These are phyloP conservation scores for Metarhizium brunneum DNA, from an alignment of 2,329 filamentous ascomycete genomes.

Conservation along the genomic window DNA sequence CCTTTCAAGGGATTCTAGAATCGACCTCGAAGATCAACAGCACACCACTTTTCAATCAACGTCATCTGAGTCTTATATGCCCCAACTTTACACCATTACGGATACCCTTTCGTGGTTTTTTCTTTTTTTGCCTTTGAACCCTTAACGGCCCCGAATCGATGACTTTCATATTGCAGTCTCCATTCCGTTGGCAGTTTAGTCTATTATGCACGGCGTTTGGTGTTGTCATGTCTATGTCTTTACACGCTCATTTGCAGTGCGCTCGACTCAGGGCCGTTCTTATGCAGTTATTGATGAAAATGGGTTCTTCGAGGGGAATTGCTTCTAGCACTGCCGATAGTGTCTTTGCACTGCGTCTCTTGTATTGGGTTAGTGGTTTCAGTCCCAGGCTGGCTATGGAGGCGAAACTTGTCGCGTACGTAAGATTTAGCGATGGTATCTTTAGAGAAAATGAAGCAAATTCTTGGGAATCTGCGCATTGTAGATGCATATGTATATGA, in stretches of 20 bases:
- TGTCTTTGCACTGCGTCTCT: too few relatives aligned
- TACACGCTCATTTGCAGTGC: too few relatives aligned
- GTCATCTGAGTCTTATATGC: neutral
- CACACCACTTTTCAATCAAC: neutral
- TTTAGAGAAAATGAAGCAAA: too few relatives aligned
- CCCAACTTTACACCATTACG: constrained; percentile 6
- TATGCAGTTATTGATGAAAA: too few relatives aligned
- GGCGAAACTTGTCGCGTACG: too few relatives aligned
- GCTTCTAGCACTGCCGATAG: neutral
- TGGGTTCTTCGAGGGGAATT: too few relatives aligned
- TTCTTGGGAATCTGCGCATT: too few relatives aligned
- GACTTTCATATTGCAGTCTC: neutral
- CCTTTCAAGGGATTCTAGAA: constrained; percentile 52
- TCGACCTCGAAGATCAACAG: neutral
- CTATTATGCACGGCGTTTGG: neutral
- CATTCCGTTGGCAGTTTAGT: neutral
- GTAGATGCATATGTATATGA: too few relatives aligned
- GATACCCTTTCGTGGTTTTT: constrained; percentile 6
- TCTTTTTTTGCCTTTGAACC: neutral
- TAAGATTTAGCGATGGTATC: too few relatives aligned
- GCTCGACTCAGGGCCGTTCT: too few relatives aligned
- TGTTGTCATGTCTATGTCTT: neutral
- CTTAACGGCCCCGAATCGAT: neutral
- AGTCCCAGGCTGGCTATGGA: too few relatives aligned
- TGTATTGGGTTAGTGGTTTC: too few relatives aligned